These are phyloP conservation scores for Zoysia matrella DNA, from an alignment of 202 grass and related monocot species.

Conservation along the genomic window DNA sequence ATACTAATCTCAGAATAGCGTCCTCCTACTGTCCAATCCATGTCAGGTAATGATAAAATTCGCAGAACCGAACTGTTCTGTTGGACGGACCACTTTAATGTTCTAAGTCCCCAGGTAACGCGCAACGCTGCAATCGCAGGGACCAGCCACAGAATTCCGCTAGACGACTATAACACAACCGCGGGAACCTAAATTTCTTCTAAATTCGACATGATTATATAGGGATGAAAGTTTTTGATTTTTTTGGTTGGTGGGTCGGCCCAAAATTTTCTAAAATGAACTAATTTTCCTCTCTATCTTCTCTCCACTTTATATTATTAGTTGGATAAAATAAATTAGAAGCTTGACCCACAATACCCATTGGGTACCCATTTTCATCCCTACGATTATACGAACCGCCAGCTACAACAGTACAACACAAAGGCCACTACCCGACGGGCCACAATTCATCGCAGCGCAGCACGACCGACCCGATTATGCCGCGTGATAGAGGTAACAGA, in stretches of 20 bases:
- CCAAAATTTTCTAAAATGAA: no score
- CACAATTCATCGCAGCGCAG: neutral
- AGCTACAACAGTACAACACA: neutral
- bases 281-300: no score
- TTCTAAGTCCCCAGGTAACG: neutral
- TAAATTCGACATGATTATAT: neutral
- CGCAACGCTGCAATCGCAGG: neutral
- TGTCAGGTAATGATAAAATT: neutral
- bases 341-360: no score
- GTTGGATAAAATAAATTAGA: no score
- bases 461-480: slow-evolving; percentile 12
- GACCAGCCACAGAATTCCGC: neutral
- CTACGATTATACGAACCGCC: neutral
- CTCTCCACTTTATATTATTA: no score
- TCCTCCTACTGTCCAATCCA: neutral
- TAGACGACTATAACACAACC: neutral
- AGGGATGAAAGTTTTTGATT: no score
- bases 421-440: neutral
- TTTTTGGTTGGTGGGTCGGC: no score
- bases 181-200: neutral
- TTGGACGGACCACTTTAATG: neutral
- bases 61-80: neutral
- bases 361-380: no score
- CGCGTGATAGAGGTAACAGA: neutral
- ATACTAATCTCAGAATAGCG: neutral